Conservation (phyloP, 2,329 filamentous ascomycete genomes). For the Neonectria neomacrospora region DNA sequence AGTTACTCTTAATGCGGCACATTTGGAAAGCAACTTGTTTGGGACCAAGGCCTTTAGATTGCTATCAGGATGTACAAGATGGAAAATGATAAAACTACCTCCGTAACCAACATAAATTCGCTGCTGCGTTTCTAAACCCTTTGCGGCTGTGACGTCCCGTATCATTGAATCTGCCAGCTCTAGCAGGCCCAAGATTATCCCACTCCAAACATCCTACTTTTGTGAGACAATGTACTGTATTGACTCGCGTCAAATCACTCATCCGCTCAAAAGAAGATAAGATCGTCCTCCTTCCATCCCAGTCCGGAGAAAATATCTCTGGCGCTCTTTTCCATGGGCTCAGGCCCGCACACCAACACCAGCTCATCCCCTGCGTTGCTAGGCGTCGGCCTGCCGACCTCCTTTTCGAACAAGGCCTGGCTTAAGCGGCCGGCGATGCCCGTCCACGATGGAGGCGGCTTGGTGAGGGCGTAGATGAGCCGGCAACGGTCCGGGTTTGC, state of each 20-base stretch:
- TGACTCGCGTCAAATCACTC: background rate
- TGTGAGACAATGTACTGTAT: background rate
- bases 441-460: constrained; percentile 71
- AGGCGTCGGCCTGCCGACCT: constrained; percentile 57
- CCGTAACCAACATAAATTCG: background rate
- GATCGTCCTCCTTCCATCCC: constrained; percentile 67
- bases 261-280: constrained; percentile 44
- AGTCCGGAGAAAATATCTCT: constrained; percentile 62
- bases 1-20: background rate
- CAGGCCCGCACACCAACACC: constrained; percentile 84
- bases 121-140: background rate
- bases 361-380: constrained; percentile 61
- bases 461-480: constrained; percentile 76
- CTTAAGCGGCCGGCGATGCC: constrained; percentile 76
- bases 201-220: background rate
- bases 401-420: constrained; percentile 68
- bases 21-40: background rate
- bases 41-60: background rate
- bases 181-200: background rate
- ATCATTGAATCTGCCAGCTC: background rate
- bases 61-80: background rate
- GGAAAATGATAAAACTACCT: background rate
- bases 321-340: constrained; percentile 75
- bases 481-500: constrained; percentile 67
- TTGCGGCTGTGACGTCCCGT: background rate